Base-by-base conservation (phyloP, 2,329 filamentous ascomycete genomes). In the Alternaria infectoria region DNA sequence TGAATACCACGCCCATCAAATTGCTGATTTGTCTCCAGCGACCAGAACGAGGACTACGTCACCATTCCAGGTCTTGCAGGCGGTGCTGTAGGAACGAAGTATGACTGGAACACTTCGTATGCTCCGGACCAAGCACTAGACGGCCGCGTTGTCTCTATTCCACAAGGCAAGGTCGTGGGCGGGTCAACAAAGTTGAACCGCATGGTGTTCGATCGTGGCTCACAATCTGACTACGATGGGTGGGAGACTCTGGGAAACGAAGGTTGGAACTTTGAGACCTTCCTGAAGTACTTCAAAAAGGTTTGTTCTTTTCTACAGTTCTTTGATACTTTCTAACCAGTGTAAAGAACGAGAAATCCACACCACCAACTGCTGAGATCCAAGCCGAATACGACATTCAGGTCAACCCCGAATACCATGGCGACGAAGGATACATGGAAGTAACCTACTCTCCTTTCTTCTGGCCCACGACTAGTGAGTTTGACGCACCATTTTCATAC, bases 121-220 rank as follows among this genome's bases (percentile, higher is more conserved):
- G 54, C 65, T 5, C 57, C 69, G 4, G 61, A 57, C 19, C 61
- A 60, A 10, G 61, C 47, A 15, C 15, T 71, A 10, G 64, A 57
- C 13, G 66, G 67, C 10, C 71, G 71, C 5, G 55, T 46, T 21
- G 46, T 68, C 19, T 21, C 65, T 2, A 60, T 73, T 15, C 58
- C 68, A 11, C 62, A 66, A 25, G 72, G 72, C 13, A 74, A 65
- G 49, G 25, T 71, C 11, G 70, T 73, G 23, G 72, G 72, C n/a
- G 72, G 72, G 23, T 69, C 68, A 11, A 71, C 70, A 5, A 72
- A 72, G 56, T 52, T 85, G n/a, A 84, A 84, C 59, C 77, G 81
- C 19, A 70, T 78, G 66, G 71, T 72, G 3, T 74, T 74, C 52
- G 73, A 77, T 47, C 74, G 76, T 19, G 74, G 67, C 9, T 54